Percentiles rank a stretch among this genome's conserved stretches.
These are phyloP conservation scores for Croton setiger DNA, from an alignment of 441 rosid genomes.

Conservation along the genomic window DNA sequence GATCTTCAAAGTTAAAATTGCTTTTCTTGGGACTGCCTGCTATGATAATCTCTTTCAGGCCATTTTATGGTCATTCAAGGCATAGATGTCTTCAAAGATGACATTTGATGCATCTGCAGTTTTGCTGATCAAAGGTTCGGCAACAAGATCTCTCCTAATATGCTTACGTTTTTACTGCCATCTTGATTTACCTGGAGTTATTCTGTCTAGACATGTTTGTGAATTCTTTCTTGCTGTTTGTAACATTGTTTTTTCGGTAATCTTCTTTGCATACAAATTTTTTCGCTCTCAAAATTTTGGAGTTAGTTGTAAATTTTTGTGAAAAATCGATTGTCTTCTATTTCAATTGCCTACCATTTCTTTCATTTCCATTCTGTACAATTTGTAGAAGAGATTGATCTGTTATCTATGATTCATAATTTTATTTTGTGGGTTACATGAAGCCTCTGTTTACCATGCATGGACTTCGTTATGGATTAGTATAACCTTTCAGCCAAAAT, in stretches of 20 bases:
- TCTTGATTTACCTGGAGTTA: background rate
- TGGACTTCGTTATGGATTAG: background rate
- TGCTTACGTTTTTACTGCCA: background rate
- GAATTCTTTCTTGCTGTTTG: background rate
- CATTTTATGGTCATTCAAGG: background rate
- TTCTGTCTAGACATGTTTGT: background rate
- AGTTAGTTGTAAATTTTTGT: background rate
- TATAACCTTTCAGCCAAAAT: background rate
- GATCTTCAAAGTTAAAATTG: background rate
- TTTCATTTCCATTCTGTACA: background rate
- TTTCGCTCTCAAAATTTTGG: background rate
- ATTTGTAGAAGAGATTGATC: background rate
- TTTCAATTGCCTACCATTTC: background rate
- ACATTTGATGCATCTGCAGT: background rate
- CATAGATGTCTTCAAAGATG: constrained; percentile 7
- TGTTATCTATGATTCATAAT: background rate
- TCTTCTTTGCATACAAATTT: background rate
- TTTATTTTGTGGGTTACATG: background rate
- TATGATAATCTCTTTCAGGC: background rate
- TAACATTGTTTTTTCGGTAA: constrained; percentile 1
- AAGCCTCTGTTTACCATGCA: background rate
- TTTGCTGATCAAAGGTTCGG: constrained; percentile 10
- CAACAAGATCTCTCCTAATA: background rate
- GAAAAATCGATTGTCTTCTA: background rate
- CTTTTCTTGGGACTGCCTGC: constrained; percentile 2